Evolutionary conservation across 306 rosid species (phyloP), one percentile per base, ranked within the genome.

Genomic region (Alnus rubra): DNA sequence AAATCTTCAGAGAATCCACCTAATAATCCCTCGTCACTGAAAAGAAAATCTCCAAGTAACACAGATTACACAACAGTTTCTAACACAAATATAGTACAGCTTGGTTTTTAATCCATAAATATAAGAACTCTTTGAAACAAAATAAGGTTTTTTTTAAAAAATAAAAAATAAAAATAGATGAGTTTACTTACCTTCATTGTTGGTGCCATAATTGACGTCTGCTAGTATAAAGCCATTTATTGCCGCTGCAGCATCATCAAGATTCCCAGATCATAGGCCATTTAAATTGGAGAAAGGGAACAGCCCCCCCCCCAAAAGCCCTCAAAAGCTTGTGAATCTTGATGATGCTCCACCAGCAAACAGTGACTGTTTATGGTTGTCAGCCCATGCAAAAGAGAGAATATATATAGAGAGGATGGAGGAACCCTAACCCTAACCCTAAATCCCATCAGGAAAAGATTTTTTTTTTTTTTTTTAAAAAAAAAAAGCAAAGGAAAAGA

Each of bases 221-320:
- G 28, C 28, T 23, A 23, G 28, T 23, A 23, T 23, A 23, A 23
- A 80, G 89, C 82, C 86, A 83, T 78, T 88, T 59, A 73, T 86
- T 81, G 84, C 88, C 60, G 75, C 74, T 88, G 91, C 82, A 85
- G 89, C 89, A 86, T 78, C 87, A 69, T 88, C 88, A 88, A 85
- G 91, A 86, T 88, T 88, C 91, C 86, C 91, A 86, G 48, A 16
- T n/a, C 72, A 68, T 16, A 68, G 51, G 72, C 51, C 16, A 42
- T 68, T 39, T 9, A 28, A 28, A 42, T 10, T n/a, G 50, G 30
- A 68, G 51, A 33, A 8, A 42, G 30, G 72, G 52, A 18, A 7
- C 49, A 67, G 28, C 18, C 44, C 45, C 51, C n/a, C n/a, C 72
- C 7, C 30, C 14, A 14, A 42, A 68, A n/a, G 72, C 33, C 50